phyloP scores from a whole-genome alignment of 2,329 filamentous ascomycete genomes.

The Orbilia quercus region DNA sequence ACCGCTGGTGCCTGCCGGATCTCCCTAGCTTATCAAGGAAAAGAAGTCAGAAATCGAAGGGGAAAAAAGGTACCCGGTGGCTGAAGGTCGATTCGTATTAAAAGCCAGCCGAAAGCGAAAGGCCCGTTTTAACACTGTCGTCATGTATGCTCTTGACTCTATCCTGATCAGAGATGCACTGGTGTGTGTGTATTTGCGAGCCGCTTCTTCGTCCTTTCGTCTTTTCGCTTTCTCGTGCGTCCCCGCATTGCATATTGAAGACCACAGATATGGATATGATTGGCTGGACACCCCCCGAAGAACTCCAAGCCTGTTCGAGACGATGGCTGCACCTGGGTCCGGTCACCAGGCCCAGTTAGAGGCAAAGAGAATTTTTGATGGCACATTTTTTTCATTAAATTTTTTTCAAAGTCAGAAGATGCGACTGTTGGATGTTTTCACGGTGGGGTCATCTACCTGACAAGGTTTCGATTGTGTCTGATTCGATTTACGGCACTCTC shows the following conservation, averaged over 20 bases:
- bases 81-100: conserved; percentile 9
- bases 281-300: conserved; percentile 52
- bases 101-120: conserved; percentile 32
- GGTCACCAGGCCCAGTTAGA: conserved; percentile 40
- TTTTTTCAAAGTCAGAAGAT: conserved; percentile 28
- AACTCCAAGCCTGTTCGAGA: conserved; percentile 29
- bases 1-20: conserved; percentile 32
- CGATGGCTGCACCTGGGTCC: conserved; percentile 41
- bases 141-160: conserved; percentile 28
- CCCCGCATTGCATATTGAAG: conserved; percentile 10
- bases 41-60: no score
- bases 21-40: conserved; percentile 3
- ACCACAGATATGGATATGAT: conserved; percentile 13
- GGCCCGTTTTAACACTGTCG: conserved; percentile 30
- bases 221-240: background rate
- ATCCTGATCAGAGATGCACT: background rate
- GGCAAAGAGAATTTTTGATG: conserved; percentile 11
- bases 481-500: conserved; percentile 38
- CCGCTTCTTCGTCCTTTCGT: background rate
- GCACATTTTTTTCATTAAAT: conserved; percentile 8
- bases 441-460: conserved; percentile 45
- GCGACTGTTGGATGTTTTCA: conserved; percentile 1
- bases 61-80: conserved; percentile 30
- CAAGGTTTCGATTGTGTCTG: conserved; percentile 46
- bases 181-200: conserved; percentile 1